Evolutionary conservation across 164 flowering plant species (phyloP).

Genomic region (Vitis amurensis): DNA sequence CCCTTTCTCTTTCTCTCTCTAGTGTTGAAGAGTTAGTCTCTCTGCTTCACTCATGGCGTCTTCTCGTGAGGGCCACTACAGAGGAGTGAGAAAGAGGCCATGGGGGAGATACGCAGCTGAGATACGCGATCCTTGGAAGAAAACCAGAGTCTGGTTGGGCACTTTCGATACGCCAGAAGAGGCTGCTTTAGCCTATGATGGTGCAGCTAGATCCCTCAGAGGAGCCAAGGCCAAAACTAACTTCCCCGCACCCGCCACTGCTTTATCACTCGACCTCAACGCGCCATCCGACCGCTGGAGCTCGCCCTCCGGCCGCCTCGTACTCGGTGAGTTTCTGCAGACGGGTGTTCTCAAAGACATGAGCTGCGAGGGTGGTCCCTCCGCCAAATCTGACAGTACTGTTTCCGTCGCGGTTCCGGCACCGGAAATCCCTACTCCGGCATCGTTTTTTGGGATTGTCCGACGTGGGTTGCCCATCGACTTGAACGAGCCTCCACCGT

Average conservation of each 20-base stretch:
- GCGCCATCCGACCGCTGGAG: slow-evolving; percentile 20
- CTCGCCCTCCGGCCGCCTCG: slow-evolving; percentile 14
- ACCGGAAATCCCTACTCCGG: slow-evolving; percentile 1
- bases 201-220: slow-evolving; percentile 70
- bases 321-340: slow-evolving; percentile 31
- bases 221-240: slow-evolving; percentile 85
- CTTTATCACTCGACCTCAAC: slow-evolving; percentile 33
- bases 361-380: neutral
- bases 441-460: slow-evolving; percentile 34
- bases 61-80: slow-evolving; percentile 60
- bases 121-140: slow-evolving; percentile 88
- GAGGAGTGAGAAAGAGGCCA: slow-evolving; percentile 90
- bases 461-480: slow-evolving; percentile 64
- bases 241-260: slow-evolving; percentile 38
- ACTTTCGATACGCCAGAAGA: slow-evolving; percentile 88
- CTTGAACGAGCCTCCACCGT: slow-evolving; percentile 73
- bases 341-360: slow-evolving; percentile 26
- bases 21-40: too few relatives aligned
- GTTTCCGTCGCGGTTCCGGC: neutral
- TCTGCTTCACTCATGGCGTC: slow-evolving; percentile 30
- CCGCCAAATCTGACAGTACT: neutral
- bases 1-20: neutral
- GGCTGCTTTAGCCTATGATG: slow-evolving; percentile 85
- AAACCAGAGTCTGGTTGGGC: slow-evolving; percentile 82
- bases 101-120: slow-evolving; percentile 95